Conservation (phyloP, 1,284 basidiomycete species). For the Ceratobasidium sp. region DNA sequence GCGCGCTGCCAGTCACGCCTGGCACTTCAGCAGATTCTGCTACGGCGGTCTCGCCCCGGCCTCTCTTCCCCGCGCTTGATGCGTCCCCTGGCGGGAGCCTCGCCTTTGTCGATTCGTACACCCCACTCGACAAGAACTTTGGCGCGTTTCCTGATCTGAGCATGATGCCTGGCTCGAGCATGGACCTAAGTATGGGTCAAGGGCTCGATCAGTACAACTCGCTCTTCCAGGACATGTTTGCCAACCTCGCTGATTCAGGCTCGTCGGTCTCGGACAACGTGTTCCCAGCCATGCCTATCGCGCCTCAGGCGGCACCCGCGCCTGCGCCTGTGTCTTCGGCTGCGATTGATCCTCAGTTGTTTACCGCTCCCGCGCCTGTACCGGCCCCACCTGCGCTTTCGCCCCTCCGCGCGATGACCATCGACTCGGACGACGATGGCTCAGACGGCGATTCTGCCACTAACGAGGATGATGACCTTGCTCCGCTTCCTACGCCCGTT, state of each 20-base stretch:
- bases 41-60: background rate
- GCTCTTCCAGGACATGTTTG: constrained; percentile 37
- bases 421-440: constrained; percentile 68
- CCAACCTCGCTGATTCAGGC: constrained; percentile 20
- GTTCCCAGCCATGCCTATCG: background rate
- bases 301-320: background rate
- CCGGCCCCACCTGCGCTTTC: constrained; percentile 48
- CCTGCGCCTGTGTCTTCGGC: constrained; percentile 46
- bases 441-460: constrained; percentile 60
- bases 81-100: background rate
- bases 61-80: constrained; percentile 24
- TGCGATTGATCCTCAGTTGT: constrained; percentile 66
- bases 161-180: constrained; percentile 25
- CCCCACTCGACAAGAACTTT: constrained; percentile 36
- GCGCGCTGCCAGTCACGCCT: constrained; percentile 22
- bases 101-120: constrained; percentile 13
- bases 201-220: constrained; percentile 27
- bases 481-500: constrained; percentile 20
- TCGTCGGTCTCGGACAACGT: background rate
- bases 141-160: constrained; percentile 15
- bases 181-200: constrained; percentile 1
- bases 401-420: constrained; percentile 50
- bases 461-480: constrained; percentile 2
- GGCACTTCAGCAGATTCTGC: background rate
- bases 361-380: constrained; percentile 59